Base-by-base conservation (phyloP, 192 early-diverging fungal species). In the Chytriomyces confervae region DNA sequence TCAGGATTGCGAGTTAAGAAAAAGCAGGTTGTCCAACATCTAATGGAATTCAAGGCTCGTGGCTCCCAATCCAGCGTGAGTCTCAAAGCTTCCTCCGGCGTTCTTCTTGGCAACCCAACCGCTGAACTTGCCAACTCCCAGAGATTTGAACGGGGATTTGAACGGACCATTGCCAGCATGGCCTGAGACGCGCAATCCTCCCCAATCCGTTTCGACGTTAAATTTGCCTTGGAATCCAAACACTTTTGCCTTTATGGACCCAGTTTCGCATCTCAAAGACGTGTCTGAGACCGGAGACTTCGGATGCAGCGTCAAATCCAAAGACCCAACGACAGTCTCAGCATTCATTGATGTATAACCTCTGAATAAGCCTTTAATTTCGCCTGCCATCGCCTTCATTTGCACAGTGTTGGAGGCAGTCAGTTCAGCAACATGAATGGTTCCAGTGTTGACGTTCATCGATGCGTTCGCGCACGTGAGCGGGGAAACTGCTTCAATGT, bases 31-130 rank as follows among this genome's bases (percentile, higher is more conserved):
- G 36, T 36, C 36, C 36, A 36, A 36, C 36, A 36, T 36, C 36
- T 36, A 36, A 36, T 57, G 53, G 53, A 57, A 57, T 13, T 13
- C 20, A 13, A 57, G 0, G 13, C 3, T 57, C 5, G 20, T 20
- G 13, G 1, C 20, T 57, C 53, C 53, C 13, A 57, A 20, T 57
- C 53, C 53, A n/a, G 53, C 20, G 20, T 20, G 13, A 20, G 0
- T 20, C 20, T 2, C 53, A 57, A 57, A 57, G 16, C 2, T 20
- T 20, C 53, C 53, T n/a, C 16, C 13, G 20, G 2, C 20, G 16
- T n/a, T 57, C 53, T 20, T 64, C 62, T 29, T 64, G 62, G 43
- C 46, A 13, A 68, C 66, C 66, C 66, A 68, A n/a, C 66, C 66
- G 13, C 47, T 36, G 13, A 27, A 11, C 2, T 13, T 47, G 1